phyloP scores from a whole-genome alignment of 2,329 filamentous ascomycete species.

The Juglanconis oblonga region DNA sequence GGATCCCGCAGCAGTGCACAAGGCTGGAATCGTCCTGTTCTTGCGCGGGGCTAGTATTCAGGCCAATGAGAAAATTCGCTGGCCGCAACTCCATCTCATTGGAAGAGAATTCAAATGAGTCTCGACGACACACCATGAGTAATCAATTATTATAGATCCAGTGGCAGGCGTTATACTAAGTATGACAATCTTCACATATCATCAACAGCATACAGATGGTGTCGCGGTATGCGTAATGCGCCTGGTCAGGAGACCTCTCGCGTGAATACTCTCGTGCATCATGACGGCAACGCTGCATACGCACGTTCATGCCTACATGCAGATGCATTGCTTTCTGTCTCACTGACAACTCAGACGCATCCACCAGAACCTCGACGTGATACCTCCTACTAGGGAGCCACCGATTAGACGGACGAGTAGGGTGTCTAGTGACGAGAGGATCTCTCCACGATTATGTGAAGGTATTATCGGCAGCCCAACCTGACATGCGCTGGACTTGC shows the following conservation, averaged over 20 bases:
- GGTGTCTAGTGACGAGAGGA: no score
- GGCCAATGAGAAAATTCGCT: slow-evolving; percentile 23
- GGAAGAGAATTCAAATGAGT: slow-evolving; percentile 18
- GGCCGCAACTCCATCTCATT: slow-evolving; percentile 16
- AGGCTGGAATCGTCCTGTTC: slow-evolving; percentile 19
- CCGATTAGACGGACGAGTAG: no score
- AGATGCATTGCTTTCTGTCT: slow-evolving; percentile 1
- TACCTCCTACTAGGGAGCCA: no score
- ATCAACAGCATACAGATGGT: neutral
- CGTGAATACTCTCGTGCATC: neutral
- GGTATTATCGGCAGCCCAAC: neutral
- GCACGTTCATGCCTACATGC: neutral
- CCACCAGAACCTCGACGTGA: slow-evolving; percentile 4
- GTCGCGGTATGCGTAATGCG: neutral
- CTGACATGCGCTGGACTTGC: slow-evolving; percentile 2
- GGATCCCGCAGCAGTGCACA: slow-evolving; percentile 8
- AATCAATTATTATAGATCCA: neutral
- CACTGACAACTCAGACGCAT: slow-evolving; percentile 16
- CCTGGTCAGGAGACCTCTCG: neutral
- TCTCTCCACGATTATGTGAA: no score
- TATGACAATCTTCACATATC: neutral
- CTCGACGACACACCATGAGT: neutral
- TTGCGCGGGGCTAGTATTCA: slow-evolving; percentile 2
- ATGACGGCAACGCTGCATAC: neutral
- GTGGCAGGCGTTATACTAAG: neutral